Evolutionary conservation across 1,139 yeast genomes (phyloP), one percentile per base, ranked within the genome.

Genomic region (Suhomyces chickasaworum): DNA sequence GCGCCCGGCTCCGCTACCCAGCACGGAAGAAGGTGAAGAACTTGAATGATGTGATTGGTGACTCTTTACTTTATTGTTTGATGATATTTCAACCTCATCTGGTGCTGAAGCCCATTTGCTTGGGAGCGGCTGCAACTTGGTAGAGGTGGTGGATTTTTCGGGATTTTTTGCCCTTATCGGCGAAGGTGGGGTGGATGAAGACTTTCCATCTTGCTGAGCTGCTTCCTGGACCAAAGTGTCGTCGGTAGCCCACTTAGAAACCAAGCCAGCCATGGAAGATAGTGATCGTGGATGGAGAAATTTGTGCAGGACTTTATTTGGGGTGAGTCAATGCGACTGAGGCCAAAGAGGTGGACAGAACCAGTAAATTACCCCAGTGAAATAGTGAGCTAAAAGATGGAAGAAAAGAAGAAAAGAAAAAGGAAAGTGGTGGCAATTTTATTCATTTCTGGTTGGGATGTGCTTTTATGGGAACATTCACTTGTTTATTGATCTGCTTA

Each of bases 191-290:
- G 37, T 17, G 5, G 40, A 20, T n/a, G 33, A 23, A 3, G 40
- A 17, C 7, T 29, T 37, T n/a, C 16, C 13, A 39, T 67, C 72
- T 44, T 64, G 69, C 8, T 45, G 42, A 7, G 53, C 44, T 5
- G 73, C 69, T 32, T 59, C 49, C 21, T 52, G 45, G 12, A 64
- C 66, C 41, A 67, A 57, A 4, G 60, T 51, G 15, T 59, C 65
- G 36, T 66, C 72, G 7, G 55, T 54, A 9, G 77, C 77, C 77
- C 77, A 72, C 53, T 60, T 64, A 5, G 77, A 72, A 13, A 64
- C 71, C 42, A 72, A 61, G 12, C 59, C 68, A 27, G 68, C 49
- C 72, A 68, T 69, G 29, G 16, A 31, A 31, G 38, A 13, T n/a
- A 29, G 16, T 34, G 29, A 17, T 25, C n/a, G 22, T 18, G 23